These are phyloP conservation scores for Drosera capensis DNA, from an alignment of 148 eudicot species.

Conservation along the genomic window DNA sequence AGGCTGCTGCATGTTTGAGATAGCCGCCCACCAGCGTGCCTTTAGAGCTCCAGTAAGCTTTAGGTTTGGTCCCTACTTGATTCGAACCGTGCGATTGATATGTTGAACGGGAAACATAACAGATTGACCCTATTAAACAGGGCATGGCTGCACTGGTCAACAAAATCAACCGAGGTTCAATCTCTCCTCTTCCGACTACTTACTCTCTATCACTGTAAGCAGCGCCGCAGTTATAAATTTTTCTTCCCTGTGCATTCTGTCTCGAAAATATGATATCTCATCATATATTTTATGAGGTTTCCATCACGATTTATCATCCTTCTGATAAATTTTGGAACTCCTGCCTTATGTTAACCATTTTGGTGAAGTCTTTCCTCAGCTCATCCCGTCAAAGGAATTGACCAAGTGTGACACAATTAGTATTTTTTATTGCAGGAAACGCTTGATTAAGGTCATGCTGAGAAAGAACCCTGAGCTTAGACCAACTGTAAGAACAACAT, in stretches of 20 bases:
- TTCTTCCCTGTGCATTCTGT: background rate
- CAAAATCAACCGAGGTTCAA: conserved; percentile 45
- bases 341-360: too few species aligned
- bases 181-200: conserved; percentile 47
- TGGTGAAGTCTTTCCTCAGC: too few species aligned
- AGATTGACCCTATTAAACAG: conserved; percentile 11
- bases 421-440: conserved; percentile 45
- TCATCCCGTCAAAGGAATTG: too few species aligned
- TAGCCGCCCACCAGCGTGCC: conserved; percentile 87
- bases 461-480: conserved; percentile 45
- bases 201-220: conserved; percentile 47
- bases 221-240: background rate
- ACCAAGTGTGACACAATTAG: too few species aligned
- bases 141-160: conserved; percentile 38
- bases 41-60: conserved; percentile 73
- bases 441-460: conserved; percentile 39
- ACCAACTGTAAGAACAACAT: conserved; percentile 29
- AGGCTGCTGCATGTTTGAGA: conserved; percentile 98
- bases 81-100: background rate
- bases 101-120: background rate
- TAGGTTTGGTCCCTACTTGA: background rate
- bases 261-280: background rate
- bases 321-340: background rate
- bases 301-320: background rate
- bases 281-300: too few species aligned